Base-by-base conservation (phyloP, 2,329 filamentous ascomycete species). In the Colletotrichum melonis region DNA sequence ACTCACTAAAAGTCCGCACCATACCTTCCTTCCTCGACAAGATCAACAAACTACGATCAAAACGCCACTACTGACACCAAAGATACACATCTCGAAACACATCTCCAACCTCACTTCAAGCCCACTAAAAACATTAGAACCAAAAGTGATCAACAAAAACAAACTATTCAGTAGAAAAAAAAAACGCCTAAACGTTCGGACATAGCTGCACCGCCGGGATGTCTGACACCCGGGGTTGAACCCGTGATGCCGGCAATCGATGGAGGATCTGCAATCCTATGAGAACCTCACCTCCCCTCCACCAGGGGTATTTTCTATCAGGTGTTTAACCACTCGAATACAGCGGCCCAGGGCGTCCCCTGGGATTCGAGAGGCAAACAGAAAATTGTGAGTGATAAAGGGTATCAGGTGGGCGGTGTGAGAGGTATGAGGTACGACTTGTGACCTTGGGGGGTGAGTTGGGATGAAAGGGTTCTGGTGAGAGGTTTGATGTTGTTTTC, bases 121-220 rank as follows among this genome's bases (percentile, higher is more conserved):
- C 6, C 9, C 7, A 1, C 3, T 4, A 12, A 35, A 35, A 12
- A 0, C 32, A 8, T 1, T 0, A 1, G 2, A 35, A 35, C 2
- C 7, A 2, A 11, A 5, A 11, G 2, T 7, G 14, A 9, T 12
- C 19, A 6, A 3, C 0, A 22, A 35, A 35, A 11, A 22, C 22
- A 22, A 22, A 22, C 22, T 22, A 22, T 22, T 14, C n/a, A 14
- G 6, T 19, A 59, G 30, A 2, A 24, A 30, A 24, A 58, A 38
- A 59, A 38, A 38, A 6, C 9, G 32, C 32, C 6, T 16, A 22
- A 62, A 46, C 30, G 19, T 49, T 30, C 59, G 19, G 59, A 49
- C 16, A 49, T 3, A n/a, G 6, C 14, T 16, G 5, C 16, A 22
- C 19, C n/a, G 12, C 26, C 14, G 8, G 12, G 38, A 11, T 22